A percentile compares a stretch with the other conserved stretches of the same genome.
Evolutionary conservation across 2,329 filamentous ascomycete genomes (phyloP).

Genomic region (Xylaria arbuscula): DNA sequence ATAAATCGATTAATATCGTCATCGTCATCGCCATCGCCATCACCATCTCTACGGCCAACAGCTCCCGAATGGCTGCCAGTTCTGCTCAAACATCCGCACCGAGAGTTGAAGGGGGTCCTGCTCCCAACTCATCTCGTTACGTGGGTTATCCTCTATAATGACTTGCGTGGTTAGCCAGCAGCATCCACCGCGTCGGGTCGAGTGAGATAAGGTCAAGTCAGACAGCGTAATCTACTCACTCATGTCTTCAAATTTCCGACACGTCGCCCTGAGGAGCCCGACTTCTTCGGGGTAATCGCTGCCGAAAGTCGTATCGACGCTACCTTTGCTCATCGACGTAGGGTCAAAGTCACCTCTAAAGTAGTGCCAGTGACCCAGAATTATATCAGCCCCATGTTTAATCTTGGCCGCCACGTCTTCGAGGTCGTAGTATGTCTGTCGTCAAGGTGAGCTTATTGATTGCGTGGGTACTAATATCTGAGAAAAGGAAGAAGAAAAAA

Average conservation of each 20-base stretch:
- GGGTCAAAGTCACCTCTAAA: constrained; percentile 56
- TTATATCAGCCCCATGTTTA: constrained; percentile 59
- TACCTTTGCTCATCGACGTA: constrained; percentile 43
- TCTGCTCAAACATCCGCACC: constrained; percentile 58
- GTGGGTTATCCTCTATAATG: constrained; percentile 19
- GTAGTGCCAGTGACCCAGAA: constrained; percentile 64
- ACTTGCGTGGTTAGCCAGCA: constrained; percentile 1
- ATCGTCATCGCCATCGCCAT: background rate
- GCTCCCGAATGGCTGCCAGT: constrained; percentile 52
- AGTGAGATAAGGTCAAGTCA: background rate
- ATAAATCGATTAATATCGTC: background rate
- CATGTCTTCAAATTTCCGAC: constrained; percentile 41
- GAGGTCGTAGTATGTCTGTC: constrained; percentile 37
- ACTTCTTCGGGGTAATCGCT: constrained; percentile 50
- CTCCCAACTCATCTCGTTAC: constrained; percentile 45
- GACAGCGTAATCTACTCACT: constrained; percentile 37
- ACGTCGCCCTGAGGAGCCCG: constrained; percentile 50
- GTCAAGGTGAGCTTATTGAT: constrained; percentile 47
- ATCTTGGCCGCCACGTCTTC: constrained; percentile 49
- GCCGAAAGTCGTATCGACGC: constrained; percentile 43
- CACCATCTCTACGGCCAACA: constrained; percentile 30
- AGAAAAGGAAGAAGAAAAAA: no score
- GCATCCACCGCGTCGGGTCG: background rate
- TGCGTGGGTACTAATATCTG: background rate
- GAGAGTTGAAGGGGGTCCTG: constrained; percentile 58